Evolutionary conservation across 805 yeast species (phyloP).

Genomic region (Geotrichum ghanense): DNA sequence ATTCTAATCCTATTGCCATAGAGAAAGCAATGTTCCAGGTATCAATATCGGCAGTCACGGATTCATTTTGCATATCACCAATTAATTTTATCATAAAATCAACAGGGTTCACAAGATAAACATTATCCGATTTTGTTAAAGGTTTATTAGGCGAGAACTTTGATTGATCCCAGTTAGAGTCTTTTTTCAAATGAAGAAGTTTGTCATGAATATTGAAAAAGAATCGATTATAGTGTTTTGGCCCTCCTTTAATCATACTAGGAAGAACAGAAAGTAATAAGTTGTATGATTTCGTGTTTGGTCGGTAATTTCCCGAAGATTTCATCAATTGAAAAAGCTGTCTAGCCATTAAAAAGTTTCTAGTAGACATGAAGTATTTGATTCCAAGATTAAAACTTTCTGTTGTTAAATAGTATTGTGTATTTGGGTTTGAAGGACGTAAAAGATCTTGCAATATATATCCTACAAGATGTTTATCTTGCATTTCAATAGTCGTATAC

Average conservation of each 20-base stretch:
- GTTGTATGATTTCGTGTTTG: slow-evolving; percentile 12
- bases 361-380: slow-evolving; percentile 10
- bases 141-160: neutral
- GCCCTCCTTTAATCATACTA: neutral
- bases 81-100: slow-evolving; percentile 5
- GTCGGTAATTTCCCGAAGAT: neutral
- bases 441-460: slow-evolving; percentile 11
- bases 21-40: slow-evolving; percentile 16
- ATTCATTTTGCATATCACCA: slow-evolving; percentile 8
- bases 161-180: neutral
- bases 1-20: slow-evolving; percentile 5
- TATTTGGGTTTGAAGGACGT: slow-evolving; percentile 11
- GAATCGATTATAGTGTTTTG: neutral
- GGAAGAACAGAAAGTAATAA: slow-evolving; percentile 7
- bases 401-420: slow-evolving; percentile 6
- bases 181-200: neutral
- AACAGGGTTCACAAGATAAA: slow-evolving; percentile 10
- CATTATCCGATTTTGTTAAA: neutral
- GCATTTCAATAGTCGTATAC: slow-evolving; percentile 2
- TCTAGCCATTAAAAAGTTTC: slow-evolving; percentile 10
- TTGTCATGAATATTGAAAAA: neutral
- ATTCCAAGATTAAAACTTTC: slow-evolving; percentile 15
- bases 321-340: slow-evolving; percentile 13
- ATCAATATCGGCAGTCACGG: slow-evolving; percentile 10
- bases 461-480: slow-evolving; percentile 4